Percentiles rank a stretch among this genome's conserved stretches.
These are phyloP conservation scores for Coemansia sp. DNA, from an alignment of 192 early-diverging fungal species.

Conservation along the genomic window DNA sequence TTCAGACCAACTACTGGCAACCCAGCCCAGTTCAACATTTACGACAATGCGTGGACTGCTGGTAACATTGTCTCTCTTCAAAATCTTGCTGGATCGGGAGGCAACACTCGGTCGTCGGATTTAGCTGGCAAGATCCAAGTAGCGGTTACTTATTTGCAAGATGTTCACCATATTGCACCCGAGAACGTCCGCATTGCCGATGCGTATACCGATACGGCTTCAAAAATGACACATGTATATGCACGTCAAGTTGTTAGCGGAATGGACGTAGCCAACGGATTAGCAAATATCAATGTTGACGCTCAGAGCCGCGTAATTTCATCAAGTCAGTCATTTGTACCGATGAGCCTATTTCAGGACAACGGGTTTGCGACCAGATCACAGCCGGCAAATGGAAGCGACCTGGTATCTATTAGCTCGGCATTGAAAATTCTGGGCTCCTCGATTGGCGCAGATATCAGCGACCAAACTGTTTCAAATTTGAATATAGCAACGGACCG, in stretches of 20 bases:
- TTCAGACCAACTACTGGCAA: not conserved
- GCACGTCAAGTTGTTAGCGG: conserved; percentile 70
- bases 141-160: conserved; percentile 10
- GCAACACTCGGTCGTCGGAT: not conserved
- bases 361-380: not conserved
- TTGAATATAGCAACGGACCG: not conserved
- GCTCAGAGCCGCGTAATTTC: conserved; percentile 63
- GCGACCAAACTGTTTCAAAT: not conserved
- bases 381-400: not conserved
- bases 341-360: not conserved
- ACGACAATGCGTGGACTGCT: not conserved
- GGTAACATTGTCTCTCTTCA: not conserved
- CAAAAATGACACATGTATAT: conserved; percentile 84
- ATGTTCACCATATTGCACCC: conserved; percentile 10
- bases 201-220: conserved; percentile 65
- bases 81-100: not conserved
- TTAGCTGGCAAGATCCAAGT: conserved; percentile 3
- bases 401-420: conserved; percentile 6
- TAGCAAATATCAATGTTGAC: conserved; percentile 82
- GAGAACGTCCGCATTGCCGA: conserved; percentile 56
- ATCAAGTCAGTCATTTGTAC: conserved; percentile 68
- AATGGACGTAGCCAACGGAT: conserved; percentile 73
- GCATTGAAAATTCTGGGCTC: not conserved
- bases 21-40: not conserved
- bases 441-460: not conserved